Percentiles rank a stretch among this genome's conserved stretches.
These are phyloP conservation scores for Saccharomycopsis microspora DNA, from an alignment of 805 yeast species.

Conservation along the genomic window DNA sequence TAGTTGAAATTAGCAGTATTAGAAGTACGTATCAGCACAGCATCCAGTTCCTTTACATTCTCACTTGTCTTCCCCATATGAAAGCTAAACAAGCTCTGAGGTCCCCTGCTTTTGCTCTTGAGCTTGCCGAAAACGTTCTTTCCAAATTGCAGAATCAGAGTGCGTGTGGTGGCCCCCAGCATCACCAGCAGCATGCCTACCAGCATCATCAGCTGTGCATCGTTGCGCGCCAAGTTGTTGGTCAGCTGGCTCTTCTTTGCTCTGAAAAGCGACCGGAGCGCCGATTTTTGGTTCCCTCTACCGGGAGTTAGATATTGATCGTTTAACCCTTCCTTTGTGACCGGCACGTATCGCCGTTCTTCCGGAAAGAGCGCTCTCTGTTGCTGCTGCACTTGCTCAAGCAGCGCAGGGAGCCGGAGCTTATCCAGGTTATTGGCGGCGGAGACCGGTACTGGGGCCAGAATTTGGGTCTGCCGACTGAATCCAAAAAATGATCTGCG, in stretches of 20 bases:
- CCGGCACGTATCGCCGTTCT: too few species aligned
- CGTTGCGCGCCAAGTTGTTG: conserved; percentile 11
- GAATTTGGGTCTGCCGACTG: too few species aligned
- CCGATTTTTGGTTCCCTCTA: neutral
- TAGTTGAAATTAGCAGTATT: conserved; percentile 15
- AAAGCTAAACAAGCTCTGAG: conserved; percentile 2
- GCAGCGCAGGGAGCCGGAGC: too few species aligned
- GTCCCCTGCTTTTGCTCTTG: neutral
- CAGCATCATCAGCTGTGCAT: conserved; percentile 9
- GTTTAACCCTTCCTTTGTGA: too few species aligned
- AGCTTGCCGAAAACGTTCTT: conserved; percentile 11
- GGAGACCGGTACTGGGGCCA: too few species aligned
- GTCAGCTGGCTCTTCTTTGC: conserved; percentile 11
- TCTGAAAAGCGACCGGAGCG: conserved; percentile 14
- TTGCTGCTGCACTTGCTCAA: too few species aligned
- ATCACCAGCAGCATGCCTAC: conserved; percentile 8
- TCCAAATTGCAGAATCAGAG: conserved; percentile 14
- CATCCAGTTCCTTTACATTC: conserved; percentile 6
- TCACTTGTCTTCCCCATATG: neutral
- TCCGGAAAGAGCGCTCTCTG: too few species aligned
- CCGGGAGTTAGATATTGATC: too few species aligned
- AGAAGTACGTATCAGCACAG: conserved; percentile 10
- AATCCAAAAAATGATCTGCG: too few species aligned
- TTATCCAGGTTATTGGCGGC: too few species aligned
- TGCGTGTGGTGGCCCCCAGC: conserved; percentile 15